Conservation (phyloP, 805 yeast genomes). For the Schwanniomyces sp. region DNA sequence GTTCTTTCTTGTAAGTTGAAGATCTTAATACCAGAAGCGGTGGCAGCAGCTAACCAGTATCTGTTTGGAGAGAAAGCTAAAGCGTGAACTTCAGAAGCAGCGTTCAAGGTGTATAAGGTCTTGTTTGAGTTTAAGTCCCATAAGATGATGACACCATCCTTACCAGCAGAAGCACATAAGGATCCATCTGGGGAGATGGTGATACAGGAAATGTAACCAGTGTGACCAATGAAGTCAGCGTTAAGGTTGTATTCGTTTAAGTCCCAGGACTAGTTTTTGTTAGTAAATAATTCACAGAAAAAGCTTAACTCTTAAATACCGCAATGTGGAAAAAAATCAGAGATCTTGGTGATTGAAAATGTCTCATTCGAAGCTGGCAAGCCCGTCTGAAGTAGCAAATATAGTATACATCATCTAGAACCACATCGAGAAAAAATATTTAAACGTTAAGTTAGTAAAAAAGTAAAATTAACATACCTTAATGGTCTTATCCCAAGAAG, state of each 20-base stretch:
- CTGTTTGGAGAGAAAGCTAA: conserved; percentile 99
- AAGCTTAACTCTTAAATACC: neutral
- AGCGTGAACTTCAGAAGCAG: conserved; percentile 96
- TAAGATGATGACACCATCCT: conserved; percentile 97
- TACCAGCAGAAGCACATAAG: conserved; percentile 98
- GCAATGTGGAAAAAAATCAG: conserved; percentile 55
- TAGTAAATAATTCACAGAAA: conserved; percentile 34
- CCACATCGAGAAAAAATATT: conserved; percentile 10
- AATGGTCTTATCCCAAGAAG: conserved; percentile 98
- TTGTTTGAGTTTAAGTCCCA: conserved; percentile 91
- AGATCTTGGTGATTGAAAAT: conserved; percentile 97
- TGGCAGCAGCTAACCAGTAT: conserved; percentile 99
- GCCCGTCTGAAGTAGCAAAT: conserved; percentile 99
- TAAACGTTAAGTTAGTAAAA: neutral
- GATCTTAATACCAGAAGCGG: conserved; percentile 96
- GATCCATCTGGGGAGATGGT: conserved; percentile 99
- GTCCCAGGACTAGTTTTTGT: conserved; percentile 85
- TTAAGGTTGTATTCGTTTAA: conserved; percentile 76
- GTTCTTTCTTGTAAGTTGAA: conserved; percentile 94
- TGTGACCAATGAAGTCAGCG: conserved; percentile 99
- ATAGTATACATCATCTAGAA: conserved; percentile 71
- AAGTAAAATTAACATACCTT: conserved; percentile 70
- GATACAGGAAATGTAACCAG: conserved; percentile 96
- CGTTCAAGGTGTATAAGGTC: conserved; percentile 89
- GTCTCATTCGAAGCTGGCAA: conserved; percentile 84